Conservation (phyloP, 768 basidiomycete species). For the Leccinum subtestaceum region DNA sequence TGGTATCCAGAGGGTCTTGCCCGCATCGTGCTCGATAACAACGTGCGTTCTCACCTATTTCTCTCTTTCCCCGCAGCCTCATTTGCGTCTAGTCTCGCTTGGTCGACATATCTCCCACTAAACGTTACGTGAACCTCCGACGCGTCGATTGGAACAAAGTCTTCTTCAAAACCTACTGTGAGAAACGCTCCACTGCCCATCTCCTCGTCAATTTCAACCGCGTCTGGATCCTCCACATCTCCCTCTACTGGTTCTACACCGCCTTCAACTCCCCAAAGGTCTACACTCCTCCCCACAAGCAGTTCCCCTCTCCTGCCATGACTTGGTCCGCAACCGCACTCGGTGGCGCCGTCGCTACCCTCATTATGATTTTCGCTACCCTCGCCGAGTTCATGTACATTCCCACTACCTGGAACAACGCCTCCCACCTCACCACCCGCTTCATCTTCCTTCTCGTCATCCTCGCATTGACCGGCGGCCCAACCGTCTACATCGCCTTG, state of each 20-base stretch:
- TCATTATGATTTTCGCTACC: constrained; percentile 93
- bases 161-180: constrained; percentile 99
- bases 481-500: constrained; percentile 89
- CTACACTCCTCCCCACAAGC: constrained; percentile 70
- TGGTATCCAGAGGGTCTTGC: constrained; percentile 99
- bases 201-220: constrained; percentile 99
- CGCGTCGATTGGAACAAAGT: constrained; percentile 91
- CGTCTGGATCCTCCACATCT: constrained; percentile 94
- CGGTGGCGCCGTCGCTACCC: constrained; percentile 91
- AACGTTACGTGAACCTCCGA: constrained; percentile 90
- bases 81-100: constrained; percentile 66
- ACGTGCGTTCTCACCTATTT: constrained; percentile 45
- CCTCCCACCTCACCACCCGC: constrained; percentile 92
- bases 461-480: constrained; percentile 88
- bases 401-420: constrained; percentile 98
- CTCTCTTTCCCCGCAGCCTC: constrained; percentile 2
- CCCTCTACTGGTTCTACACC: constrained; percentile 95
- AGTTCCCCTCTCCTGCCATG: constrained; percentile 79
- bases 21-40: constrained; percentile 85
- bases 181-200: constrained; percentile 91
- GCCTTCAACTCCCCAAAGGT: constrained; percentile 95
- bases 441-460: constrained; percentile 89
- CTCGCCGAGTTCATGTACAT: constrained; percentile 95
- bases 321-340: constrained; percentile 93
- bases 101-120: constrained; percentile 85